Percentiles rank a stretch among this genome's conserved stretches.
phyloP scores from a whole-genome alignment of 305 asterid genomes.

The Petunia hybrid region DNA sequence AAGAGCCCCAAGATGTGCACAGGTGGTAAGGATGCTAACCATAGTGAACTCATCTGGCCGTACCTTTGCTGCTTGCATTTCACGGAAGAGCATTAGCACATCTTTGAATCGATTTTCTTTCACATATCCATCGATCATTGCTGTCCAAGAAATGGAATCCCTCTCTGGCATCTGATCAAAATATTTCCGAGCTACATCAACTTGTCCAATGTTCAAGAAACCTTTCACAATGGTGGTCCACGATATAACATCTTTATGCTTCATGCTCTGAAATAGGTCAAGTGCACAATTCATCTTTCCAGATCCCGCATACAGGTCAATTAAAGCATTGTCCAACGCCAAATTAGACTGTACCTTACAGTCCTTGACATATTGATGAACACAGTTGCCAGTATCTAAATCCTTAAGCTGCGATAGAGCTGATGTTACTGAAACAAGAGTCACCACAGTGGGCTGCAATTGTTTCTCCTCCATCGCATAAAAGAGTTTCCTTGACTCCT shows the following conservation, averaged over 20 bases:
- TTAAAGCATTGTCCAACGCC: constrained; percentile 40
- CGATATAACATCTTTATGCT: constrained; percentile 43
- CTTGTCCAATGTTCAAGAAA: constrained; percentile 35
- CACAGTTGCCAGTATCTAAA: constrained; percentile 32
- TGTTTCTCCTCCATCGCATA: constrained; percentile 39
- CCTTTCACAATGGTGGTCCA: constrained; percentile 47
- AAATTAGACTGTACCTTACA: constrained; percentile 37
- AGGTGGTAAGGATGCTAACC: constrained; percentile 48
- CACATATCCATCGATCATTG: constrained; percentile 45
- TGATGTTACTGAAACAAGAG: constrained; percentile 42
- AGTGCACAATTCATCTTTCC: constrained; percentile 42
- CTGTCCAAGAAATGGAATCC: constrained; percentile 51
- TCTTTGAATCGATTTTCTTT: constrained; percentile 42
- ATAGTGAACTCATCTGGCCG: constrained; percentile 44
- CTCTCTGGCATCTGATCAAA: constrained; percentile 50
- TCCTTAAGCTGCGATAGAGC: constrained; percentile 46
- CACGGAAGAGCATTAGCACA: constrained; percentile 41
- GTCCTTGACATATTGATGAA: constrained; percentile 43
- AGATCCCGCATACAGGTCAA: constrained; percentile 39
- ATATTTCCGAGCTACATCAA: constrained; percentile 41
- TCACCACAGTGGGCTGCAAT: constrained; percentile 41
- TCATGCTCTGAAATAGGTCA: constrained; percentile 37
- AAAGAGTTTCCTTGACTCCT: constrained; percentile 39
- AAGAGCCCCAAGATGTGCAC: constrained; percentile 50
- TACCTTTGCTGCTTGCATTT: constrained; percentile 43